Percentiles rank a stretch among this genome's conserved stretches.
Conservation (phyloP, 2,329 filamentous ascomycete genomes). For the Achaetomium macrosporum region DNA sequence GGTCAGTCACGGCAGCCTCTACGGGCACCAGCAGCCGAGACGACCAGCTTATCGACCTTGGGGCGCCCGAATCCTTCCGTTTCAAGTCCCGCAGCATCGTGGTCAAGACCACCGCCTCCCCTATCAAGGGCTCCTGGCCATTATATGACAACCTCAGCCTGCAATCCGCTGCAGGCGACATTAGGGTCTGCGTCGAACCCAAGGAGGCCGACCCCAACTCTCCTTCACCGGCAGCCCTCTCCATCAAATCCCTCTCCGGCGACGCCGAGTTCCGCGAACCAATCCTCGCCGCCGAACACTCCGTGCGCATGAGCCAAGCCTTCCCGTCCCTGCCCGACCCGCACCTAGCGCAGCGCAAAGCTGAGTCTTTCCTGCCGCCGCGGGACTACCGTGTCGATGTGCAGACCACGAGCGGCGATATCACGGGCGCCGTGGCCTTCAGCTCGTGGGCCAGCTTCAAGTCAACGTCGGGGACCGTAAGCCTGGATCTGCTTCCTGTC, state of each 20-base stretch:
- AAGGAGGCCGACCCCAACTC: constrained; percentile 32
- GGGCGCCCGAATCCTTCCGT: constrained; percentile 32
- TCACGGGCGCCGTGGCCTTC: constrained; percentile 38
- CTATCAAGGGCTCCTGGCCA: constrained; percentile 45
- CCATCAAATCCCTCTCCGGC: constrained; percentile 40
- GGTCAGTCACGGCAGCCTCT: constrained; percentile 35
- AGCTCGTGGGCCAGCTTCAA: constrained; percentile 32
- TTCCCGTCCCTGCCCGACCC: neutral
- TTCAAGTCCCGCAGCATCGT: constrained; percentile 40
- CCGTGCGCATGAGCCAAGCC: constrained; percentile 12
- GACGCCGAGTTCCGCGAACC: constrained; percentile 37
- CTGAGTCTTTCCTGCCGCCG: constrained; percentile 32
- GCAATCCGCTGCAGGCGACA: constrained; percentile 39
- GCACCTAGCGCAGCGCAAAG: neutral
- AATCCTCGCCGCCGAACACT: constrained; percentile 26
- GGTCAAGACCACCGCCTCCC: constrained; percentile 38
- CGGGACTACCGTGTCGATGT: constrained; percentile 44
- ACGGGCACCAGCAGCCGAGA: constrained; percentile 24
- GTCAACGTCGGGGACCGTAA: constrained; percentile 38
- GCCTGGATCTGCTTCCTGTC: constrained; percentile 40
- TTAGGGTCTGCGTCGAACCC: constrained; percentile 37
- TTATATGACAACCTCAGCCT: constrained; percentile 44
- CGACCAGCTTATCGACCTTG: constrained; percentile 24
- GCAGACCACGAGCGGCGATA: constrained; percentile 39
- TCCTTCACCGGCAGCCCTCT: constrained; percentile 37